These are phyloP conservation scores for Penicillium sp. DNA, from an alignment of 2,329 filamentous ascomycete genomes.

Conservation along the genomic window DNA sequence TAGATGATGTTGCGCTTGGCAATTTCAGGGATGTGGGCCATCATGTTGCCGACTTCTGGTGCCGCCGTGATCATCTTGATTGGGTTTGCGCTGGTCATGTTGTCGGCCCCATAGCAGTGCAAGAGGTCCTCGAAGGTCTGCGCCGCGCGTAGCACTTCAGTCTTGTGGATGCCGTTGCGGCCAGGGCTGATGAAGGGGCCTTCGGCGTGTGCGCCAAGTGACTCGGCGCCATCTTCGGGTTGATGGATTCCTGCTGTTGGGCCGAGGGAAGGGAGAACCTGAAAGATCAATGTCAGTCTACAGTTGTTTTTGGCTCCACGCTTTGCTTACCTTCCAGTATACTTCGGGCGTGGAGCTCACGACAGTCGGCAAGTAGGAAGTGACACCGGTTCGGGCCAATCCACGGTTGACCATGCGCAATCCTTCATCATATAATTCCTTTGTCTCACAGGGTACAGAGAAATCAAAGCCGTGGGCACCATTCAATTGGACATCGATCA, in stretches of 20 bases:
- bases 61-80: constrained; percentile 85
- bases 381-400: constrained; percentile 77
- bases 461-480: constrained; percentile 93
- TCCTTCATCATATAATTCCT: constrained; percentile 68
- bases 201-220: constrained; percentile 85
- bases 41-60: constrained; percentile 74
- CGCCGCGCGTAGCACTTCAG: constrained; percentile 66
- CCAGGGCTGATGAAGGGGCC: constrained; percentile 80
- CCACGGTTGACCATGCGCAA: constrained; percentile 68
- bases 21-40: constrained; percentile 65
- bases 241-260: constrained; percentile 63
- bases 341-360: constrained; percentile 72
- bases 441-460: constrained; percentile 67
- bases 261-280: constrained; percentile 70
- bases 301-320: no score
- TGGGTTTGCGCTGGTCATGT: constrained; percentile 50
- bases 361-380: constrained; percentile 81
- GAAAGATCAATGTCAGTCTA: no score
- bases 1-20: constrained; percentile 66
- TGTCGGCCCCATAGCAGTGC: constrained; percentile 62
- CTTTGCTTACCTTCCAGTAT: constrained; percentile 65
- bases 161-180: constrained; percentile 84
- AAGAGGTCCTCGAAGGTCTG: constrained; percentile 60
- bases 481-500: constrained; percentile 91
- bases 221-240: constrained; percentile 72